Evolutionary conservation across 257 asterid genomes (phyloP).

Genomic region (Solanum etuberosum): DNA sequence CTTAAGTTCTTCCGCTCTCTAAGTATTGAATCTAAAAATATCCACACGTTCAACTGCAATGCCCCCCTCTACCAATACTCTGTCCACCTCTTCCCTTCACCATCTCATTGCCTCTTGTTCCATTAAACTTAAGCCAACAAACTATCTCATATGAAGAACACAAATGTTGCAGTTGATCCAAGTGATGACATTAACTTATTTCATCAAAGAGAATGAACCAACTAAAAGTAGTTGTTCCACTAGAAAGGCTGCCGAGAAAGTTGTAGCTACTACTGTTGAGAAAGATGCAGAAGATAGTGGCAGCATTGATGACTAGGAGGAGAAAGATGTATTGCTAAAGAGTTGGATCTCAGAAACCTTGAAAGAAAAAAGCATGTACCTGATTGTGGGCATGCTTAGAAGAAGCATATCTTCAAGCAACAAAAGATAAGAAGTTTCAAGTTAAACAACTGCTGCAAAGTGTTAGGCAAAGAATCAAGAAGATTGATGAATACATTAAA

Average conservation of each 20-base stretch:
- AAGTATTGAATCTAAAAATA: background rate
- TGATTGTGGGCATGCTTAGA: background rate
- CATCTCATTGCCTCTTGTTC: background rate
- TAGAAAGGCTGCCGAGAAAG: background rate
- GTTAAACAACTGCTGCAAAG: background rate
- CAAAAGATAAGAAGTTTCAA: background rate
- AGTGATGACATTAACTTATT: background rate
- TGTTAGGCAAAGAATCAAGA: background rate
- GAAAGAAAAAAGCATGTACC: background rate
- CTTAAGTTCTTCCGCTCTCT: too few species aligned
- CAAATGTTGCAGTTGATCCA: background rate
- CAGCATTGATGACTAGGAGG: background rate
- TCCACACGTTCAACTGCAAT: background rate
- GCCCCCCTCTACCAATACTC: background rate
- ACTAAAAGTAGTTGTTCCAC: background rate
- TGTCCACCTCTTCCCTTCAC: background rate
- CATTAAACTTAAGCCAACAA: background rate
- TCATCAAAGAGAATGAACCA: background rate
- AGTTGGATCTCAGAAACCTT: background rate
- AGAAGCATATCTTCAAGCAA: background rate
- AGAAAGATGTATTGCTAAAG: too few species aligned
- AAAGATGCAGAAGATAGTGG: background rate
- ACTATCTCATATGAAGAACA: background rate
- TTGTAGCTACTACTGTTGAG: background rate
- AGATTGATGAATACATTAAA: background rate